Evolutionary conservation across 805 yeast genomes (phyloP), one percentile per base, ranked within the genome.

Genomic region (Candida ipomoeae): DNA sequence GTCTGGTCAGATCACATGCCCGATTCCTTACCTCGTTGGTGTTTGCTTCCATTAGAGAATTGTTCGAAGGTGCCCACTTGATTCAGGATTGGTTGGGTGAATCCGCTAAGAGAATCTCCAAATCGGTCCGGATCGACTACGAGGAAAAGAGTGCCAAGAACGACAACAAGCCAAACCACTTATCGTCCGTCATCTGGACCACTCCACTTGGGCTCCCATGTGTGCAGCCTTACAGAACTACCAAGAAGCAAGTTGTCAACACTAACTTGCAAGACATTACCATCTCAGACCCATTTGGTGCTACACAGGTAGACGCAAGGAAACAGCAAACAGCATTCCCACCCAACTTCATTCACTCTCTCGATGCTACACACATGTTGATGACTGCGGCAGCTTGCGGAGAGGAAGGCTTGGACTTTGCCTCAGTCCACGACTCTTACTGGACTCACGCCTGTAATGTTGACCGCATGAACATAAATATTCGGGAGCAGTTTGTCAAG

Each of bases 301-400:
- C 88, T 39, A 82, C 83, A 47, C 87, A 85, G 37, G 96, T 95
- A 40, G 91, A 90, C 66, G 77, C 90, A 6, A 80, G 96, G 62
- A 89, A 91, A 64, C 99, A 94, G 68, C 83, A 83, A 56, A 83
- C 90, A 37, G 99, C 96, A 0, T 88, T 92, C 68, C 96, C 99
- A 14, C 99, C 99, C 32, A 92, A 92, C 66, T 92, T 80, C 66
- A 87, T 92, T 47, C 99, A 92, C 65, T 92, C 98, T 0, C 74
- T 92, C 51, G 99, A 92, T 75, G 98, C 98, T 1, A 85, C 97
- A 0, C 99, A 92, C 66, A 94, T 92, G 99, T 74, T 94, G 46
- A 70, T 91, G 74, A 86, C 96, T 7, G 96, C 97, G 0, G 74
- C 81, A 46, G 82, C 82, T 21, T 89, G 97, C 66, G 82, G 85